phyloP scores from a whole-genome alignment of 2,329 filamentous ascomycete genomes.

The Allantophomopsis lycopodina region DNA sequence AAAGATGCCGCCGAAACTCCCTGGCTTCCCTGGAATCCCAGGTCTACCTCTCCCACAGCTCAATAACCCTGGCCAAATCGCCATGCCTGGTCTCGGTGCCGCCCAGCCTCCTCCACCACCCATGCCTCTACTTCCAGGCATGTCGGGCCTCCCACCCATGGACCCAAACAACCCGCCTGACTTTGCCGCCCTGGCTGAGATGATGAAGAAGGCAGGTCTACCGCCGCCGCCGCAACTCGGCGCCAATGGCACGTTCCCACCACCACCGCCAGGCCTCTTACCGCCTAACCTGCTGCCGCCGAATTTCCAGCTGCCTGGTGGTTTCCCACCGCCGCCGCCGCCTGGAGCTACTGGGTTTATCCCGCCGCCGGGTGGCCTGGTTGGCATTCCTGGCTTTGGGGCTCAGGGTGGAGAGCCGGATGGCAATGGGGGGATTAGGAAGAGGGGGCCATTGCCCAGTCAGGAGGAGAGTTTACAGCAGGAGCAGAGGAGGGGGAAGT shows the following conservation, averaged over 20 bases:
- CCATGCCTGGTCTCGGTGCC: constrained; percentile 35
- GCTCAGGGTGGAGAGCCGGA: constrained; percentile 18
- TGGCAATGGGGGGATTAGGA: constrained; percentile 30
- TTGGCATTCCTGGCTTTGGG: constrained; percentile 21
- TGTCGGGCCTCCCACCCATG: constrained; percentile 37
- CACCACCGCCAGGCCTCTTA: constrained; percentile 28
- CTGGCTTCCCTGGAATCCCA: constrained; percentile 43
- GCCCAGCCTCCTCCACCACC: constrained; percentile 21
- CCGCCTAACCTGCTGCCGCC: constrained; percentile 34
- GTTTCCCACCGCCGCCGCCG: constrained; percentile 22
- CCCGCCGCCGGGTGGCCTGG: constrained; percentile 17
- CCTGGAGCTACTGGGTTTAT: constrained; percentile 21
- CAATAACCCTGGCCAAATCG: constrained; percentile 20
- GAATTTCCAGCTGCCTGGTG: constrained; percentile 17
- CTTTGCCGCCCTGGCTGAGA: constrained; percentile 44
- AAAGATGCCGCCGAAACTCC: constrained; percentile 55
- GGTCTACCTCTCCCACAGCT: constrained; percentile 17
- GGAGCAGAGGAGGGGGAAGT: constrained; percentile 56
- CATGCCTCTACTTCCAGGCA: constrained; percentile 21
- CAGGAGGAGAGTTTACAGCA: constrained; percentile 71
- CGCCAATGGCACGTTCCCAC: constrained; percentile 10
- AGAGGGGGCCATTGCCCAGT: constrained; percentile 61
- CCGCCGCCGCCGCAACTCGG: constrained; percentile 38
- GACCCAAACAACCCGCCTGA: constrained; percentile 47
- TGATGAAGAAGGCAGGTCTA: constrained; percentile 52